A percentile compares a stretch with the other conserved stretches of the same genome.
These are phyloP conservation scores for Isoetes taiwanensis DNA, from an alignment of 75 land plant species.

Conservation along the genomic window DNA sequence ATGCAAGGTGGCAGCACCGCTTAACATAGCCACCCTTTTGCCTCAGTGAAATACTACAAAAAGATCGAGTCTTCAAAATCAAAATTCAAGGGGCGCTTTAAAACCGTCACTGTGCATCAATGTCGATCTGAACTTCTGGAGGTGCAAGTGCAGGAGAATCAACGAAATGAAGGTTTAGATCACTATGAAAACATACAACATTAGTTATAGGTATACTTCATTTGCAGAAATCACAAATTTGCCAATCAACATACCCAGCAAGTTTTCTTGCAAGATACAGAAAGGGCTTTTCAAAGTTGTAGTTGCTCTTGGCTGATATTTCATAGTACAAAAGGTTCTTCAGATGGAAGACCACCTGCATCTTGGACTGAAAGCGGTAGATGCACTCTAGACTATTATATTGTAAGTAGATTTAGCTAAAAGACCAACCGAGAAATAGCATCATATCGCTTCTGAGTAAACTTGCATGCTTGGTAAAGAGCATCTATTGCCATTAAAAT, in stretches of 20 bases:
- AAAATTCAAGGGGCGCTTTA: neutral
- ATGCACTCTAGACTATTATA: too few relatives aligned
- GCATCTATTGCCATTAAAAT: too few relatives aligned
- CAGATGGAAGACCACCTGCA: constrained; percentile 3
- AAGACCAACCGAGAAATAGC: too few relatives aligned
- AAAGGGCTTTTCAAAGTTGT: constrained; percentile 7
- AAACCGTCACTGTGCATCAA: constrained; percentile 37
- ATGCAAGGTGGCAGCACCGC: neutral
- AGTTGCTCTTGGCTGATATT: constrained; percentile 5
- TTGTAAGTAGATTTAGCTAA: too few relatives aligned
- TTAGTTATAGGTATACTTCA: too few relatives aligned
- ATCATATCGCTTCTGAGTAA: too few relatives aligned
- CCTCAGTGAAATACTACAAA: neutral
- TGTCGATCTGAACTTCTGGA: constrained; percentile 66
- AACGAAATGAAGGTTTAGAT: constrained; percentile 59
- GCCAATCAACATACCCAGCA: constrained; percentile 5
- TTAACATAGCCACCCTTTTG: neutral
- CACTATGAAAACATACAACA: constrained; percentile 22
- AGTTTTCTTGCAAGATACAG: neutral
- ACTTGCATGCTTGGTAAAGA: too few relatives aligned
- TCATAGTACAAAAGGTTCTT: constrained; percentile 5
- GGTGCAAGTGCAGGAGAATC: constrained; percentile 77
- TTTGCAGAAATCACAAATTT: too few relatives aligned
- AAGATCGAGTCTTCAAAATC: neutral
- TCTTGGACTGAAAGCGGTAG: too few relatives aligned